phyloP scores from a whole-genome alignment of 805 yeast genomes.

The Cyberlindnera bimundalis region DNA sequence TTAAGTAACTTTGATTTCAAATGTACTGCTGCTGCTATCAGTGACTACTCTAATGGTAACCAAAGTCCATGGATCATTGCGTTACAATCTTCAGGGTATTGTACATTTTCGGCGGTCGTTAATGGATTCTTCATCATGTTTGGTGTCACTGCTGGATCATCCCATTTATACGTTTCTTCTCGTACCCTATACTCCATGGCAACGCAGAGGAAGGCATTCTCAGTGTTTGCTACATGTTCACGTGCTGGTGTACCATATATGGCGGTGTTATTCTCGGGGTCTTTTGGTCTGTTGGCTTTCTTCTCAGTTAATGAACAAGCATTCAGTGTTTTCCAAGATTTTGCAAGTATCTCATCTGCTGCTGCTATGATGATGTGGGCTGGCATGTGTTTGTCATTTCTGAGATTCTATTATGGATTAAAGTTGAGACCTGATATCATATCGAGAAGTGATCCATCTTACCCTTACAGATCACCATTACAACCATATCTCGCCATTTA shows the following conservation, averaged over 20 bases:
- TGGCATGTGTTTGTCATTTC: slow-evolving; percentile 62
- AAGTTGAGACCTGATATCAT: slow-evolving; percentile 61
- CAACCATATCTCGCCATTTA: slow-evolving; percentile 68
- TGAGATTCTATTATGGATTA: slow-evolving; percentile 63
- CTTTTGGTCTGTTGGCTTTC: slow-evolving; percentile 58
- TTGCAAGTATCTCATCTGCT: slow-evolving; percentile 66
- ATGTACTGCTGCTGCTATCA: slow-evolving; percentile 6
- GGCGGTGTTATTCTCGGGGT: slow-evolving; percentile 60
- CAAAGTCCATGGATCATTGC: slow-evolving; percentile 62
- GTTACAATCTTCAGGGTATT: slow-evolving; percentile 48
- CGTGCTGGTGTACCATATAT: slow-evolving; percentile 67
- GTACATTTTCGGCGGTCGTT: slow-evolving; percentile 43
- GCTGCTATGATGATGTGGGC: slow-evolving; percentile 79
- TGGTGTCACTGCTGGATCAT: slow-evolving; percentile 51
- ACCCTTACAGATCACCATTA: slow-evolving; percentile 66
- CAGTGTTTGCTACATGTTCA: slow-evolving; percentile 54
- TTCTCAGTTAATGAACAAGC: slow-evolving; percentile 56
- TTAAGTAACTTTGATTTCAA: slow-evolving; percentile 7
- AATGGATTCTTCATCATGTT: slow-evolving; percentile 51
- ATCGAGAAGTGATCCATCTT: slow-evolving; percentile 56
- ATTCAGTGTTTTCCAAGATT: slow-evolving; percentile 59
- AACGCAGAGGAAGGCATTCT: slow-evolving; percentile 56
- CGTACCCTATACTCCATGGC: slow-evolving; percentile 54
- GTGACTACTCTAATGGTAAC: slow-evolving; percentile 28
- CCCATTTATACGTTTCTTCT: slow-evolving; percentile 54